These are phyloP conservation scores for Pelargonium cotyledonis DNA, from an alignment of 441 rosid genomes.

Conservation along the genomic window DNA sequence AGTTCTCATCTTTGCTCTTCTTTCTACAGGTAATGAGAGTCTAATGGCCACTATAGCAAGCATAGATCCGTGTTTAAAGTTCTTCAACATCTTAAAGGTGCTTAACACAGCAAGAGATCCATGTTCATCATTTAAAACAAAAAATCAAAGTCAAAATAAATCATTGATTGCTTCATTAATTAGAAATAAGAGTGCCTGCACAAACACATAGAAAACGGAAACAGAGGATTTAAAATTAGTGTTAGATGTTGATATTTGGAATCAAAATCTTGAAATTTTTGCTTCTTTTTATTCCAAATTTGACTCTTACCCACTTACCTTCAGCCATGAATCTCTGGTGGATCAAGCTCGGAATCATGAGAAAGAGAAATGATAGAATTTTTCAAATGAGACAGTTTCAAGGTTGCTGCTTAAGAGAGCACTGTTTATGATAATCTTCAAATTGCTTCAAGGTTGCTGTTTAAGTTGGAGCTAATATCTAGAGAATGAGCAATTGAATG, in stretches of 20 bases:
- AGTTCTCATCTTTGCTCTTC: too few relatives aligned
- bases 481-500: not conserved
- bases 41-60: too few relatives aligned
- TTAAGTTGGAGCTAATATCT: not conserved
- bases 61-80: too few relatives aligned
- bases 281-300: not conserved
- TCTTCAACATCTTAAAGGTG: too few relatives aligned
- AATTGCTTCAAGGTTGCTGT: not conserved
- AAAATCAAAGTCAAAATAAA: not conserved
- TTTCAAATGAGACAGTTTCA: not conserved
- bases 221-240: too few relatives aligned
- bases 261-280: not conserved
- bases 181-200: too few relatives aligned
- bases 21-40: too few relatives aligned
- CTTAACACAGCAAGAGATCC: too few relatives aligned
- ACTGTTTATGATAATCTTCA: not conserved
- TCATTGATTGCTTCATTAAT: too few relatives aligned
- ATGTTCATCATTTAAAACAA: too few relatives aligned
- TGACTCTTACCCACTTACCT: constrained; percentile 8
- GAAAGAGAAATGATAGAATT: constrained; percentile 4
- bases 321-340: constrained; percentile 8
- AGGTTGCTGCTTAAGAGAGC: not conserved
- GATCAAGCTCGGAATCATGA: constrained; percentile 7
- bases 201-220: too few relatives aligned
- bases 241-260: too few relatives aligned